Evolutionary conservation across 306 rosid species (phyloP), one percentile per base, ranked within the genome.

Genomic region (Cicer arietinum): DNA sequence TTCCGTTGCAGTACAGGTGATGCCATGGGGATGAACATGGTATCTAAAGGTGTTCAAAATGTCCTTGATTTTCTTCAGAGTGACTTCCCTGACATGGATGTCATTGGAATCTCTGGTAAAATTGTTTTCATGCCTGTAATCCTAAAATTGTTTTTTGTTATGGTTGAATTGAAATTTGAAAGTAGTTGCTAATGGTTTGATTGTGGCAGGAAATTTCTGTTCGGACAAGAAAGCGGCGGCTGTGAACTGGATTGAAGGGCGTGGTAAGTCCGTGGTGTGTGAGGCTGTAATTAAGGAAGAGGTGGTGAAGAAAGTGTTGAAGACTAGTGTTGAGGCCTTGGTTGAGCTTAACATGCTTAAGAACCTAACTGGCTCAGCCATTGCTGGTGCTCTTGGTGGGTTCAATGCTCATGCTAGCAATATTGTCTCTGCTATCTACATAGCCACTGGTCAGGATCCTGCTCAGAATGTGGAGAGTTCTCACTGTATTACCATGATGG

Each of bases 1-100:
- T 90, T 88, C 74, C 74, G 71, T 7, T 88, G 92, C 82, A 83
- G 92, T 84, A 90, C 95, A 8, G 95, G 95, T 0, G 95, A 90
- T 54, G 95, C 95, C 37, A 90, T 90, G 95, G 95, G 95, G 68
- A 90, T 90, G 95, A 88, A 88, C 88, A 89, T 89, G 91, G 93
- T 89, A n/a, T 89, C 93, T 2, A 89, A 89, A 79, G 93, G 93
- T 13, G 91, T 89, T 45, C 93, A 89, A 76, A 86, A 89, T 44
- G 91, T 86, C 68, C 89, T 89, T 35, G 91, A 85, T 71, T 89
- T 83, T 75, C 88, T 89, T 62, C 91, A 77, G 71, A 60, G 4
- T 4, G 91, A 89, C 25, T 88, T 90, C 67, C 88, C 90, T 46
- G 95, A 90, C 84, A 90, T 90, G 95, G 95, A 90, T 48, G 85